Percentiles rank a stretch among this genome's conserved stretches.
Conservation (phyloP, 2,329 filamentous ascomycete species). For the Scortechinia acanthostroma region DNA sequence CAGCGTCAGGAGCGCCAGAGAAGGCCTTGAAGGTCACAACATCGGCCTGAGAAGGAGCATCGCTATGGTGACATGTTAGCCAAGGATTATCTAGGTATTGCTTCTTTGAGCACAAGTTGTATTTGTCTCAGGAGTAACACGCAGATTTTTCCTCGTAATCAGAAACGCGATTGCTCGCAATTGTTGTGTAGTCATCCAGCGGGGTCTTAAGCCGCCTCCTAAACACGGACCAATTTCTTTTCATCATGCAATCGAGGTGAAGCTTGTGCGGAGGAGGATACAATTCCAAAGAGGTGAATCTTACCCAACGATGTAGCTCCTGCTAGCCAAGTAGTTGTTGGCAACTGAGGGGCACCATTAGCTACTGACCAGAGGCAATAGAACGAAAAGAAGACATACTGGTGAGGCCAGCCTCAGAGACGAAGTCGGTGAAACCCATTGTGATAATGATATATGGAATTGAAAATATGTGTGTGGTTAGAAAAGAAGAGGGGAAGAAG, state of each 20-base stretch:
- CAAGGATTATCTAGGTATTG: too few relatives aligned
- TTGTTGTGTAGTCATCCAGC: conserved; percentile 52
- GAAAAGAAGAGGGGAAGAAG: conserved; percentile 11
- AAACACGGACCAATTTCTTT: conserved; percentile 74
- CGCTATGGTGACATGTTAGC: conserved; percentile 20
- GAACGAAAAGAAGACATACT: conserved; percentile 24
- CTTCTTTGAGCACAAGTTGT: too few relatives aligned
- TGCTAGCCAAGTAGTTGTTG: conserved; percentile 56
- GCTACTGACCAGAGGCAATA: conserved; percentile 4
- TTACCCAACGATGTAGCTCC: conserved; percentile 70
- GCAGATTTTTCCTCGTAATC: background rate
- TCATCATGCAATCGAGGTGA: conserved; percentile 48
- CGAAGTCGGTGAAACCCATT: conserved; percentile 56
- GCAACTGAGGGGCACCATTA: conserved; percentile 23
- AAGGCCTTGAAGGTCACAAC: conserved; percentile 90
- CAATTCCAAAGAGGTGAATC: conserved; percentile 19
- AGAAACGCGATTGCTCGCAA: conserved; percentile 3
- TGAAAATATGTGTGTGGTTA: conserved; percentile 17
- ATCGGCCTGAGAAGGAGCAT: conserved; percentile 80
- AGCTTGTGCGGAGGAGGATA: conserved; percentile 4
- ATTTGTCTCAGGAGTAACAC: too few relatives aligned
- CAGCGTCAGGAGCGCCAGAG: conserved; percentile 65
- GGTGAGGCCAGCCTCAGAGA: conserved; percentile 44
- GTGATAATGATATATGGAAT: conserved; percentile 14
- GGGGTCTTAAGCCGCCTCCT: conserved; percentile 75